Percentiles rank a stretch among this genome's conserved stretches.
These are phyloP conservation scores for Dothideomycetes sp. DNA, from an alignment of 2,329 filamentous ascomycete species.

Conservation along the genomic window DNA sequence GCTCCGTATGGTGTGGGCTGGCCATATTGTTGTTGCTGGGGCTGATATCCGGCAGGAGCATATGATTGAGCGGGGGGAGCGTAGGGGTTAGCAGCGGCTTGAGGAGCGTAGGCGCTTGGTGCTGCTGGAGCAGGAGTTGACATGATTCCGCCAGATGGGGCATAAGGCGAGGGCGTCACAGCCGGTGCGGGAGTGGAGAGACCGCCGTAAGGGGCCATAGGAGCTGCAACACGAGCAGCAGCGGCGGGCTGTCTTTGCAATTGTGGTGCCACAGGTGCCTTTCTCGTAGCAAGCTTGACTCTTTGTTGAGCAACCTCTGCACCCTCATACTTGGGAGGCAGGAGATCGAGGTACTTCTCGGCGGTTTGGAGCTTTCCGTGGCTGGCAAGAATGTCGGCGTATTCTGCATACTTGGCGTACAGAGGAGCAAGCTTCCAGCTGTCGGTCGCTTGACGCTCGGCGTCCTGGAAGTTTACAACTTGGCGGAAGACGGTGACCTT, in stretches of 20 bases:
- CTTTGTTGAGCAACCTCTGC: slow-evolving; percentile 81
- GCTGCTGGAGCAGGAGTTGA: slow-evolving; percentile 20
- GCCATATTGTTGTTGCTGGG: slow-evolving; percentile 15
- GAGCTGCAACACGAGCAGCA: slow-evolving; percentile 22
- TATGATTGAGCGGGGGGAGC: slow-evolving; percentile 34
- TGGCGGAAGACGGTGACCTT: slow-evolving; percentile 96
- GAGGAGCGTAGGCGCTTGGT: slow-evolving; percentile 33
- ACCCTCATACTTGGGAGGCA: slow-evolving; percentile 73
- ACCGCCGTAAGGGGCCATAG: slow-evolving; percentile 30
- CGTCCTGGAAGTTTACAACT: slow-evolving; percentile 83
- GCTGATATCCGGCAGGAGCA: slow-evolving; percentile 45
- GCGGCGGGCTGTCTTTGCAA: slow-evolving; percentile 33
- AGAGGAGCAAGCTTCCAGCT: slow-evolving; percentile 84
- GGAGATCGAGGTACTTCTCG: slow-evolving; percentile 81
- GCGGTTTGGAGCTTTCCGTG: slow-evolving; percentile 81
- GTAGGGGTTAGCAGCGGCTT: slow-evolving; percentile 36
- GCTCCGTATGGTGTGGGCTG: slow-evolving; percentile 13
- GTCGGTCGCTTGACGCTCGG: slow-evolving; percentile 58
- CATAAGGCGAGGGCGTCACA: slow-evolving; percentile 30
- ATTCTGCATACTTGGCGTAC: slow-evolving; percentile 94
- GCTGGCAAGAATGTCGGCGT: slow-evolving; percentile 86
- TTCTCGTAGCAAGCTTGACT: slow-evolving; percentile 74
- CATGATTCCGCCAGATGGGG: slow-evolving; percentile 16
- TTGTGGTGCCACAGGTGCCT: slow-evolving; percentile 35
- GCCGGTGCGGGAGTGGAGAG: slow-evolving; percentile 20